Percentiles rank a stretch among this genome's conserved stretches.
Conservation (phyloP, 2,329 filamentous ascomycete genomes). For the Monilinia vaccinii-corymbosi region DNA sequence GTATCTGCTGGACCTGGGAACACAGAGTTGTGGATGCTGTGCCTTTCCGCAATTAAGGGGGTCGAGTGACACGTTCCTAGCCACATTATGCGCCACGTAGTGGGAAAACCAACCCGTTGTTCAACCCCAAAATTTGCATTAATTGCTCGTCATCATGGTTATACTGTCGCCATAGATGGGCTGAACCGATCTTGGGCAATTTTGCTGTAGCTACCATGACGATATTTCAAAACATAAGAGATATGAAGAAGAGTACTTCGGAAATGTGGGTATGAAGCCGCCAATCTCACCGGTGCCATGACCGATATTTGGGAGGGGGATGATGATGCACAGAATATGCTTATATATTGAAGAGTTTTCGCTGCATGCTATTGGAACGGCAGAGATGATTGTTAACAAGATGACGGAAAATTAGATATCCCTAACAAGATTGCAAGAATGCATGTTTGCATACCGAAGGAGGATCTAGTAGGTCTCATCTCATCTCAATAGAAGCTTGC, state of each 20-base stretch:
- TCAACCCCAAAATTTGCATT: not conserved
- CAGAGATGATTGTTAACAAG: not conserved
- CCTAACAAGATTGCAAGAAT: not conserved
- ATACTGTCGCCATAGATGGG: not conserved
- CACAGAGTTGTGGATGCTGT: not conserved
- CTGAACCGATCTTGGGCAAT: not conserved
- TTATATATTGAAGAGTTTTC: not conserved
- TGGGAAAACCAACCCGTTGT: no score
- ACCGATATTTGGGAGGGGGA: not conserved
- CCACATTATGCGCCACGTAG: not conserved
- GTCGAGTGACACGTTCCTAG: not conserved
- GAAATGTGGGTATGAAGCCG: not conserved
- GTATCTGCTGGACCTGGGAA: not conserved
- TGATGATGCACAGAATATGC: not conserved
- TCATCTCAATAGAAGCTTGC: not conserved
- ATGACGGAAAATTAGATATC: not conserved
- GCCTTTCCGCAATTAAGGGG: not conserved
- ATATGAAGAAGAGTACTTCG: not conserved
- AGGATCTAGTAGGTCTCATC: not conserved
- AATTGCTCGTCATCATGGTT: not conserved
- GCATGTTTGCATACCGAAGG: not conserved
- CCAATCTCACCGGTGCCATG: not conserved
- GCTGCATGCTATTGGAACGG: not conserved
- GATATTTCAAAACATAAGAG: not conserved
- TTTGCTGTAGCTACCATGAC: not conserved